Conservation (phyloP, 1,284 basidiomycete species). For the Naganishia liquefaciens region DNA sequence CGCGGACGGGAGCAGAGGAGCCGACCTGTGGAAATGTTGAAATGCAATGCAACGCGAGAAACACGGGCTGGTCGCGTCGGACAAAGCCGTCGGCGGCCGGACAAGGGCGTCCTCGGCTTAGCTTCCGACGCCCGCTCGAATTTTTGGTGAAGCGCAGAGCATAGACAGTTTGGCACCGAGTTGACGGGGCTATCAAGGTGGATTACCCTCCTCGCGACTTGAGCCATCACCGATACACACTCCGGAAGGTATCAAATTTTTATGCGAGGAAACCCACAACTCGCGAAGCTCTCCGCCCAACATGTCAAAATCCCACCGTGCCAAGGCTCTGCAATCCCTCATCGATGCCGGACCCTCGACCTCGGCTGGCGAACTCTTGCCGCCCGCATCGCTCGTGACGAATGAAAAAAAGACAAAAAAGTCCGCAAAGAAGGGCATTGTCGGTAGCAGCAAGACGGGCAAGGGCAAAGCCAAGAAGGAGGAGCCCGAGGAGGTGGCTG, state of each 20-base stretch:
- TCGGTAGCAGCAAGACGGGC: conserved; percentile 27
- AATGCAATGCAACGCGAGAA: not conserved
- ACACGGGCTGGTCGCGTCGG: not conserved
- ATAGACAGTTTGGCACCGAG: not conserved
- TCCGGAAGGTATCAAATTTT: not conserved
- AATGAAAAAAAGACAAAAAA: conserved; percentile 37
- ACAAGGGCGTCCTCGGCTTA: not conserved
- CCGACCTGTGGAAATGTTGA: not conserved
- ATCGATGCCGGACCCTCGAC: conserved; percentile 50
- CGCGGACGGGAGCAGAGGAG: too few relatives aligned
- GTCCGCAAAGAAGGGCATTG: conserved; percentile 38
- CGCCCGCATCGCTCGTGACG: conserved; percentile 31
- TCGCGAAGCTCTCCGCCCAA: not conserved
- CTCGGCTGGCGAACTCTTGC: conserved; percentile 41
- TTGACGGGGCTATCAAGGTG: not conserved
- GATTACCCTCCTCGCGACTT: not conserved
- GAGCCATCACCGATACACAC: not conserved
- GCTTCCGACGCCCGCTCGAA: not conserved
- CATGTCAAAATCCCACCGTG: conserved; percentile 50
- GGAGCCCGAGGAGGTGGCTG: conserved; percentile 9
- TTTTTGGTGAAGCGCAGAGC: not conserved
- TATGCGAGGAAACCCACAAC: not conserved
- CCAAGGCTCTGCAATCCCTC: conserved; percentile 53
- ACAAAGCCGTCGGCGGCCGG: conserved; percentile 2
- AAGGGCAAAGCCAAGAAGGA: conserved; percentile 25